Percentiles rank a stretch among this genome's conserved stretches.
Evolutionary conservation across 1,284 basidiomycete genomes (phyloP).

Genomic region (Xerocomus minutiporus): DNA sequence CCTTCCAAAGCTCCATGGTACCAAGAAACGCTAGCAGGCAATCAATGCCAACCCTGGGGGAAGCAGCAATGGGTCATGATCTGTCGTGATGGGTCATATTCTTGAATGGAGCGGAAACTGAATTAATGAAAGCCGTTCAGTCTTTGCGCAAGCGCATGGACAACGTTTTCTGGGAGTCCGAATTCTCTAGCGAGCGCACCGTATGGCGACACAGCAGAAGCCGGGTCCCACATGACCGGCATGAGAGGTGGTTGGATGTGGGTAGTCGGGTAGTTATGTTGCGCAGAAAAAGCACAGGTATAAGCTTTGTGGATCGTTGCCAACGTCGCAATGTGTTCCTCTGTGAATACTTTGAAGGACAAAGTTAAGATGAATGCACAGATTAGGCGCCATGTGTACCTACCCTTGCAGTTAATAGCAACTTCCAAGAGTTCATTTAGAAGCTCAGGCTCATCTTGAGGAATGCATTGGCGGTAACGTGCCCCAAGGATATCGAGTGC

Average conservation of each 20-base stretch:
- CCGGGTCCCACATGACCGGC: slow-evolving; percentile 22
- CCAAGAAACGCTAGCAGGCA: slow-evolving; percentile 27
- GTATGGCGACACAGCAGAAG: slow-evolving; percentile 30
- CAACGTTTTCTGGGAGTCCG: slow-evolving; percentile 61
- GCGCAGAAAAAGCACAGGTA: slow-evolving; percentile 15
- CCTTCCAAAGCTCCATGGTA: slow-evolving; percentile 19
- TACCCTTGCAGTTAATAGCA: slow-evolving; percentile 56
- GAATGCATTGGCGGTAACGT: slow-evolving; percentile 35
- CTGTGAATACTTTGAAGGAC: slow-evolving; percentile 49
- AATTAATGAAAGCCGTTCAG: slow-evolving; percentile 32
- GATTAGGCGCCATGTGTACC: slow-evolving; percentile 7
- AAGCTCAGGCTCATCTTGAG: slow-evolving; percentile 36
- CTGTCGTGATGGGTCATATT: slow-evolving; percentile 10
- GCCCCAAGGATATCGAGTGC: slow-evolving; percentile 32
- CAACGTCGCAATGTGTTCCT: slow-evolving; percentile 48
- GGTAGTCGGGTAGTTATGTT: slow-evolving; percentile 4
- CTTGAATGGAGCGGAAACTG: not conserved
- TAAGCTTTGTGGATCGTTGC: slow-evolving; percentile 31
- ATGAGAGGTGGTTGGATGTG: slow-evolving; percentile 14
- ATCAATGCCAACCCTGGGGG: slow-evolving; percentile 24
- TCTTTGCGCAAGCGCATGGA: slow-evolving; percentile 64
- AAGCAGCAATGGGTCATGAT: slow-evolving; percentile 15
- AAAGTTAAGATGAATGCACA: slow-evolving; percentile 5
- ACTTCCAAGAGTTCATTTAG: slow-evolving; percentile 51
- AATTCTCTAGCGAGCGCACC: slow-evolving; percentile 65